Evolutionary conservation across 2,329 filamentous ascomycete species (phyloP).

Genomic region (Cryphonectria naterciae): DNA sequence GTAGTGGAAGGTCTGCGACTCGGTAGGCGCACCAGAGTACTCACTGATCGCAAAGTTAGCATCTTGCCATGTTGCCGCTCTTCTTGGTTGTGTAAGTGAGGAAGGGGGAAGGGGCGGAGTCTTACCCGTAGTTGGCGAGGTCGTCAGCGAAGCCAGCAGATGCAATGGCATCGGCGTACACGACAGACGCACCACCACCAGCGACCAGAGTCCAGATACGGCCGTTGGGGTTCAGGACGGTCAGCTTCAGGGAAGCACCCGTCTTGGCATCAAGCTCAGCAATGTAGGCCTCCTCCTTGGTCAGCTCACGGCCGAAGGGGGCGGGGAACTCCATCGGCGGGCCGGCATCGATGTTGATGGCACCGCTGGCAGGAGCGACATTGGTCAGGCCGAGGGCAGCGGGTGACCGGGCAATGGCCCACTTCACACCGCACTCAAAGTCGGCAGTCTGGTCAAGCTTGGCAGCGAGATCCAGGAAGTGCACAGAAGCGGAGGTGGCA

Average conservation of each 20-base stretch:
- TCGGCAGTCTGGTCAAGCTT: conserved; percentile 99
- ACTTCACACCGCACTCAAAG: conserved; percentile 99
- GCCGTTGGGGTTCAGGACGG: conserved; percentile 87
- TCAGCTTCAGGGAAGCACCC: conserved; percentile 97
- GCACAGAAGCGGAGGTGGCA: conserved; percentile 87
- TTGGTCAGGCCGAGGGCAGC: conserved; percentile 82
- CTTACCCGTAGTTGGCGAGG: conserved; percentile 85
- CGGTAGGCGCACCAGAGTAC: conserved; percentile 97
- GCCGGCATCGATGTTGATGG: conserved; percentile 92
- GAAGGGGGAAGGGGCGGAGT: not conserved
- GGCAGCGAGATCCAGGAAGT: conserved; percentile 98
- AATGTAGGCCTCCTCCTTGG: conserved; percentile 99
- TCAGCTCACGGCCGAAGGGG: conserved; percentile 96
- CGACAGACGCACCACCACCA: conserved; percentile 98
- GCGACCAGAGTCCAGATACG: conserved; percentile 98
- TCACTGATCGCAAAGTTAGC: conserved; percentile 56
- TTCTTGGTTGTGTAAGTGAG: not conserved
- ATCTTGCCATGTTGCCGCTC: not conserved
- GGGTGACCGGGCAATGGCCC: conserved; percentile 93
- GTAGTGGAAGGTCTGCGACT: conserved; percentile 99
- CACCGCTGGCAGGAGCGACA: conserved; percentile 65
- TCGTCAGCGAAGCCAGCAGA: conserved; percentile 93
- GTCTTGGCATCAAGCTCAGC: conserved; percentile 99
- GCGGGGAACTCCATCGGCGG: conserved; percentile 99
- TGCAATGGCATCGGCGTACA: conserved; percentile 98